Conservation (phyloP, 371 early-diverging fungal genomes). For the Mucor circinelloides region DNA sequence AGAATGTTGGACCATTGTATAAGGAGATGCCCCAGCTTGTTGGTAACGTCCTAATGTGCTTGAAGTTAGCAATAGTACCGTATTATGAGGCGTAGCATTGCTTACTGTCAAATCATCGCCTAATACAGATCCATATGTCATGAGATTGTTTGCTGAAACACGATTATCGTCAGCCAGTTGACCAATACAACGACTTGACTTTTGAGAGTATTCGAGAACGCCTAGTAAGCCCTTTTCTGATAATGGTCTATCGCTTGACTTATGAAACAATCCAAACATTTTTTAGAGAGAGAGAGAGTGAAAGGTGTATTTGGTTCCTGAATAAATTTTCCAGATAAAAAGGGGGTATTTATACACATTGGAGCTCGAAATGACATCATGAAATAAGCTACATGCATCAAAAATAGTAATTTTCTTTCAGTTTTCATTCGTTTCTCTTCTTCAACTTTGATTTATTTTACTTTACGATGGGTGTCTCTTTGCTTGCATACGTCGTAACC, state of each 20-base stretch:
- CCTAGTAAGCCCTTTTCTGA: slow-evolving; percentile 32
- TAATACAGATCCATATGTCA: slow-evolving; percentile 38
- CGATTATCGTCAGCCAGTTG: slow-evolving; percentile 38
- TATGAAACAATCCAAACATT: slow-evolving; percentile 27
- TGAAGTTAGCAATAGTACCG: not conserved
- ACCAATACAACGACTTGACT: slow-evolving; percentile 21
- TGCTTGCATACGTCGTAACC: slow-evolving; percentile 47
- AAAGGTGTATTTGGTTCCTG: slow-evolving; percentile 4
- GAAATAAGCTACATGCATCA: not conserved
- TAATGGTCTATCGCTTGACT: slow-evolving; percentile 12
- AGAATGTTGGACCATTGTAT: slow-evolving; percentile 33
- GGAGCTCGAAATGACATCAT: not conserved
- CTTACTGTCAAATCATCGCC: slow-evolving; percentile 49
- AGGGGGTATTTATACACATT: not conserved
- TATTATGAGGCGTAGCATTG: not conserved
- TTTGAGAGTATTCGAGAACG: slow-evolving; percentile 30
- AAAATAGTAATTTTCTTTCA: slow-evolving; percentile 5
- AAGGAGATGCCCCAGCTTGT: slow-evolving; percentile 34
- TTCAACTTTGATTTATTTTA: not conserved
- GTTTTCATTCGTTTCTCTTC: slow-evolving; percentile 11
- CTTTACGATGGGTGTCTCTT: slow-evolving; percentile 42
- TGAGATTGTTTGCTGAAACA: slow-evolving; percentile 34
- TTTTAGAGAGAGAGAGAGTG: not conserved
- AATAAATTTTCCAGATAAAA: not conserved
- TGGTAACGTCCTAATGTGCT: slow-evolving; percentile 36